Base-by-base conservation (phyloP, 495 filamentous ascomycete genomes). In the Podospora anserina region DNA sequence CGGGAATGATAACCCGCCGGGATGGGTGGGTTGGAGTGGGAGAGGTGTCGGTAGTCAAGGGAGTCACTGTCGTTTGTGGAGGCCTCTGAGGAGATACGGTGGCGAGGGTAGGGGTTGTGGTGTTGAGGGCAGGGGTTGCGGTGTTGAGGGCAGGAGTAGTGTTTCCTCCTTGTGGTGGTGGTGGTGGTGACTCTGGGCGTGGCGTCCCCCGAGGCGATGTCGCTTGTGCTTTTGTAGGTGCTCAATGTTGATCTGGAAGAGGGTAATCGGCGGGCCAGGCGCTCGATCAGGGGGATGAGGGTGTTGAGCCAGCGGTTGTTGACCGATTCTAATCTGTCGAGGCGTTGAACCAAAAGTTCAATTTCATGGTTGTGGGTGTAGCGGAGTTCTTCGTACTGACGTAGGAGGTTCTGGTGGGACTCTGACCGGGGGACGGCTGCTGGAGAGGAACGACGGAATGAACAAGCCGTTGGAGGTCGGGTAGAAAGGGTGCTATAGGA, bases 291-390 rank as follows among this genome's bases (percentile, higher is more conserved):
- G 1, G 77, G 72, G 16, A 73, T 68, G 34, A 83, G 26, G 15
- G 75, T 68, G 15, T 71, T 67, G 67, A 77, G 60, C 72, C 76
- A 74, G 6, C 72, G 59, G 58, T 79, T 73, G 62, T 75, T 75
- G 61, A 76, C 75, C n/a, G 64, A 57, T 34, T 77, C 77, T n/a
- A 82, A 65, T 16, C 65, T 62, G 11, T 75, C 74, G 26, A 83
- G 63, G 2, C 77, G 73, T 1, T 64, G 34, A 13, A 70, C 54
- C 1, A 76, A 30, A 15, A 63, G 57, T 63, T 78, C 77, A 34
- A 82, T 68, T 23, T 82, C 81, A 1, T 69, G 72, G 4, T 76
- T 61, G 11, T 75, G 78, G 6, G 70, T 67, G 58, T 76, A 69
- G n/a, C 72, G 73, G 13, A 78, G 70, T 20, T 57, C 69, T 62